Conservation (phyloP, 768 basidiomycete genomes). For the Kwoniella bestiolae region DNA sequence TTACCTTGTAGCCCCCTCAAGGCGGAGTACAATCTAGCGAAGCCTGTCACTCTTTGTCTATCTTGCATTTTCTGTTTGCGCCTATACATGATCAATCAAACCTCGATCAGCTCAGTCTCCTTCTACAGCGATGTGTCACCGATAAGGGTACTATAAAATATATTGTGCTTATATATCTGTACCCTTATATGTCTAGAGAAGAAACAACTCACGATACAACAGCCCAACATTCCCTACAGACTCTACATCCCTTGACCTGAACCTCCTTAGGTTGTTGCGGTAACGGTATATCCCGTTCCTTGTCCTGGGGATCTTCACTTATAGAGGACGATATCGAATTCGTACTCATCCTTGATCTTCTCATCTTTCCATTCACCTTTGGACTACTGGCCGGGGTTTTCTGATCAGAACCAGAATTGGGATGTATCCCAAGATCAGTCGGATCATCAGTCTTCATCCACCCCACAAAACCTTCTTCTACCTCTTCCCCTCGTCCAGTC, state of each 20-base stretch:
- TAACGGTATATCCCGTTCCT: conserved; percentile 67
- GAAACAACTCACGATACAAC: conserved; percentile 71
- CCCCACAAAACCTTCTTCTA: conserved; percentile 61
- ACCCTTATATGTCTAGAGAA: no score
- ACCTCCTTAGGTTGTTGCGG: conserved; percentile 63
- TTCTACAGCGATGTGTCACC: no score
- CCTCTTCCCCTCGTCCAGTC: conserved; percentile 78
- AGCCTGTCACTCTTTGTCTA: conserved; percentile 64
- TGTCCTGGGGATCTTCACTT: conserved; percentile 23
- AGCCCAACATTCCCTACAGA: conserved; percentile 81
- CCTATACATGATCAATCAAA: conserved; percentile 61
- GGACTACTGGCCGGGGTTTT: conserved; percentile 65
- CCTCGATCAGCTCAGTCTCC: not conserved
- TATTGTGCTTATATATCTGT: no score
- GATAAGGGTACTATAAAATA: not conserved
- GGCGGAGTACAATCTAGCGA: conserved; percentile 73
- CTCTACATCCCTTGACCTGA: conserved; percentile 75
- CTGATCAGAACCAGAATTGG: not conserved
- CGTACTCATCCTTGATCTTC: conserved; percentile 58
- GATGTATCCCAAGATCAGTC: not conserved
- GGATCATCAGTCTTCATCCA: conserved; percentile 54
- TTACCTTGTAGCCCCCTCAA: conserved; percentile 80
- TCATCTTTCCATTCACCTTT: not conserved
- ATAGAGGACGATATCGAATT: conserved; percentile 25
- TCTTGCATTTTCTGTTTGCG: conserved; percentile 80